Base-by-base conservation (phyloP, 106 monocot species). In the Apostasia shenzhenica region DNA sequence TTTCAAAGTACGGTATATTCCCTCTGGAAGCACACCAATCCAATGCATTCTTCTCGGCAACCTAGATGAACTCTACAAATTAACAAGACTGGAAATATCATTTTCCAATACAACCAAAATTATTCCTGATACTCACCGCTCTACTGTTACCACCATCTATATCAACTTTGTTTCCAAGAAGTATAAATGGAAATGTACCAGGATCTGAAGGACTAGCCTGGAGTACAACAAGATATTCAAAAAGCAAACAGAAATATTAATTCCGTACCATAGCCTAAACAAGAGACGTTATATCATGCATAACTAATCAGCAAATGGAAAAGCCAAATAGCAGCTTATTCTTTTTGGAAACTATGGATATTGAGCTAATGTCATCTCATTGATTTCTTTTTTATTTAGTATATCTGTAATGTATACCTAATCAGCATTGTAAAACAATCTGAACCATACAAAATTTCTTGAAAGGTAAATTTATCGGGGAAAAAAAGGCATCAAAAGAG, bases 141-240 rank as follows among this genome's bases (percentile, higher is more conserved):
- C 88, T 79, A 59, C 79, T 82, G 56, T 74, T 82, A 9, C 79
- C 84, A 62, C 79, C 81, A 63, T 89, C 84, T 80, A 77, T 66
- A 6, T 89, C 84, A 55, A 85, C 73, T 75, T 84, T 89, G 77
- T 89, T 89, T 54, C 84, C 88, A 68, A 89, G 88, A 44, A 89
- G 67, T 41, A 85, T 67, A 54, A 89, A 89, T 11, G 88, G 84
- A 70, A 89, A 85, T 50, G 61, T 75, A 14, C 75, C 74, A 2
- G 74, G 88, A 80, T 89, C 79, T 60, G 79, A 63, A 45, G 79
- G 84, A 50, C 73, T 89, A 41, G 79, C 88, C 88, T 89, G 72
- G 5, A 74, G 55, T 62, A 45, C 4, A 2, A 57, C 4, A 48
- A 70, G 48, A 58, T 54, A 8, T 59, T 57, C 54, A 48, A 42